Percentiles rank a stretch among this genome's conserved stretches.
phyloP scores from a whole-genome alignment of 129 eudicot species.

The Solidago caesia region DNA sequence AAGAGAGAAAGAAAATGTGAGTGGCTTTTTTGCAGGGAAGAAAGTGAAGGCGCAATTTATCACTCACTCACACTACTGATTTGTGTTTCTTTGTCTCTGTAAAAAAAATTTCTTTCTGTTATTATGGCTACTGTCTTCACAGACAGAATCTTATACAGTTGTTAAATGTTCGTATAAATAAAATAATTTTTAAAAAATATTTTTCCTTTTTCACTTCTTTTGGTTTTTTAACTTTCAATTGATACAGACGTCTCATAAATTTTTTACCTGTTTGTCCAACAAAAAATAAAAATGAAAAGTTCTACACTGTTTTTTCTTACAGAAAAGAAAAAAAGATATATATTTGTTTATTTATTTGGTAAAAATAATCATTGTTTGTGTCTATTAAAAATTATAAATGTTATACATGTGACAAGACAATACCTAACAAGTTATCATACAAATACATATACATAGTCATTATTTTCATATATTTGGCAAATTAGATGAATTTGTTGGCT shows the following conservation, averaged over 20 bases:
- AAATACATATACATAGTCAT: too few relatives aligned
- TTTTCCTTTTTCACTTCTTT: conserved; percentile 25
- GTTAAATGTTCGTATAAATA: conserved; percentile 28
- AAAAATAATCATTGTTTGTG: too few relatives aligned
- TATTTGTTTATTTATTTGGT: too few relatives aligned
- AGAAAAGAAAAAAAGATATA: not conserved
- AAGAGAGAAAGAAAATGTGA: conserved; percentile 28
- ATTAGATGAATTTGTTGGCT: too few relatives aligned
- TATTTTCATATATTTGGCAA: too few relatives aligned
- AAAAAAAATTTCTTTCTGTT: conserved; percentile 27
- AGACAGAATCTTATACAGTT: conserved; percentile 44
- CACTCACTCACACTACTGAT: conserved; percentile 23
- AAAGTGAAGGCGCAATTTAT: conserved; percentile 29
- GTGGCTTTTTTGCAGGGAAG: conserved; percentile 36
- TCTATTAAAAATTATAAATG: not conserved
- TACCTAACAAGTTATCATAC: not conserved
- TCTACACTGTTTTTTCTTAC: not conserved
- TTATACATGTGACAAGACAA: not conserved
- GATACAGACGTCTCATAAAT: conserved; percentile 27
- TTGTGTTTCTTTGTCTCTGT: conserved; percentile 42
- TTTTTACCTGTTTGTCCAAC: conserved; percentile 15
- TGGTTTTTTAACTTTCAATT: not conserved
- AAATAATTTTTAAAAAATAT: not conserved
- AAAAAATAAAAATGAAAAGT: not conserved
- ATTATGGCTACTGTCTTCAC: conserved; percentile 33